Conservation (phyloP, 352 stramenopile species). For the Phytophthora tentaculata region DNA sequence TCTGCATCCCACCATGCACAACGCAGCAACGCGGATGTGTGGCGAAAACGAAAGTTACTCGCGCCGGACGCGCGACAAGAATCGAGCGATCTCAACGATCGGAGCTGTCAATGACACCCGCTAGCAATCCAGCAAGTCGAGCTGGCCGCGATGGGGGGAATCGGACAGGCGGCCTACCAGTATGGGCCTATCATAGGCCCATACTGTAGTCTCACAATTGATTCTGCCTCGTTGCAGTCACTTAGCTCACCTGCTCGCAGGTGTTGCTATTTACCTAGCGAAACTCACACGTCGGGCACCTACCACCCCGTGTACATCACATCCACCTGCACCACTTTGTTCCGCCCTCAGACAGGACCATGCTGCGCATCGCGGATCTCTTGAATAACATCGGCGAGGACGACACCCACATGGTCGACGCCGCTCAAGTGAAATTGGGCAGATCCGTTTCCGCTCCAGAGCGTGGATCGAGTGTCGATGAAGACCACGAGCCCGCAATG, state of each 20-base stretch:
- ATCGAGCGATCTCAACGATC: conserved; percentile 30
- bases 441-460: conserved; percentile 40
- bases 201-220: conserved; percentile 39
- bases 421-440: conserved; percentile 29
- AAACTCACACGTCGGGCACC: conserved; percentile 34
- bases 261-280: conserved; percentile 46
- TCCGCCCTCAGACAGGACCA: conserved; percentile 8
- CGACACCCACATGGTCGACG: conserved; percentile 23
- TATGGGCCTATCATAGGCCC: too few relatives aligned
- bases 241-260: conserved; percentile 38
- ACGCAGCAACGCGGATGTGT: conserved; percentile 37
- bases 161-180: too few relatives aligned
- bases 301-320: conserved; percentile 35
- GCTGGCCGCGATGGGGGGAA: conserved; percentile 15
- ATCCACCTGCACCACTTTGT: neutral
- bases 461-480: conserved; percentile 2
- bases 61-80: conserved; percentile 29
- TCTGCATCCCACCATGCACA: conserved; percentile 26
- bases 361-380: conserved; percentile 45
- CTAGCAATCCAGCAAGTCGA: conserved; percentile 24
- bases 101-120: conserved; percentile 17
- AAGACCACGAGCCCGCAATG: conserved; percentile 20
- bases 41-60: conserved; percentile 42
- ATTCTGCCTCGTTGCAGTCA: conserved; percentile 42
- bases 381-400: conserved; percentile 43